A percentile compares a stretch with the other conserved stretches of the same genome.
These are phyloP conservation scores for Dactylorhiza incarnata DNA, from an alignment of 106 monocot genomes.

Conservation along the genomic window DNA sequence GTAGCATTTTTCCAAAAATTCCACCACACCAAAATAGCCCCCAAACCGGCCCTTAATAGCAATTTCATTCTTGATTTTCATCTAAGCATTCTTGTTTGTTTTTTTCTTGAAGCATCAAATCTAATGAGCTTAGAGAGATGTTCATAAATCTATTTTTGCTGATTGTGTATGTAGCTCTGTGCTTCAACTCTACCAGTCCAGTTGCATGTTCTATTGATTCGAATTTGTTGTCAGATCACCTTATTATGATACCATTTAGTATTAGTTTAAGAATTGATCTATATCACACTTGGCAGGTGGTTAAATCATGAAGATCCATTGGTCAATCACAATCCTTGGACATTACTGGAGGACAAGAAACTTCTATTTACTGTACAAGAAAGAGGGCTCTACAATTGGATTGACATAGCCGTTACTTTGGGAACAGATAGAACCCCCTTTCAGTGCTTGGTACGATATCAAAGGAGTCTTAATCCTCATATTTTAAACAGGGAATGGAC, in stretches of 20 bases:
- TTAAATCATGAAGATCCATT: slow-evolving; percentile 82
- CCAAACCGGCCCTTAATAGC: too few relatives aligned
- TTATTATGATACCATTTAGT: not conserved
- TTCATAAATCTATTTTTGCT: not conserved
- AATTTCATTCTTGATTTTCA: too few relatives aligned
- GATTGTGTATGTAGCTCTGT: not conserved
- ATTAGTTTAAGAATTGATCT: not conserved
- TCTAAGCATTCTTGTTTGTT: too few relatives aligned
- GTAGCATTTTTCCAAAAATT: too few relatives aligned
- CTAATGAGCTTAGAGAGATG: too few relatives aligned
- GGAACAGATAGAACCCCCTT: slow-evolving; percentile 82
- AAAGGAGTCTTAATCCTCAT: slow-evolving; percentile 92
- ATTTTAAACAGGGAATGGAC: slow-evolving; percentile 92
- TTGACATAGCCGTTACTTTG: slow-evolving; percentile 52
- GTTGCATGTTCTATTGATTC: not conserved
- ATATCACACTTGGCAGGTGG: slow-evolving; percentile 41
- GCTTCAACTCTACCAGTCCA: not conserved
- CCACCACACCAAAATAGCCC: too few relatives aligned
- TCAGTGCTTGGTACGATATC: slow-evolving; percentile 88
- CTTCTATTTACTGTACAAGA: slow-evolving; percentile 73
- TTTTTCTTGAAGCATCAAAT: too few relatives aligned
- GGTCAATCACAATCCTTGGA: slow-evolving; percentile 79
- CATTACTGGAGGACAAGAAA: slow-evolving; percentile 72
- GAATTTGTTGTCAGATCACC: not conserved
- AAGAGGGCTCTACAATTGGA: slow-evolving; percentile 84